Conservation (phyloP, 495 filamentous ascomycete genomes). For the Trichoderma parareesei region DNA sequence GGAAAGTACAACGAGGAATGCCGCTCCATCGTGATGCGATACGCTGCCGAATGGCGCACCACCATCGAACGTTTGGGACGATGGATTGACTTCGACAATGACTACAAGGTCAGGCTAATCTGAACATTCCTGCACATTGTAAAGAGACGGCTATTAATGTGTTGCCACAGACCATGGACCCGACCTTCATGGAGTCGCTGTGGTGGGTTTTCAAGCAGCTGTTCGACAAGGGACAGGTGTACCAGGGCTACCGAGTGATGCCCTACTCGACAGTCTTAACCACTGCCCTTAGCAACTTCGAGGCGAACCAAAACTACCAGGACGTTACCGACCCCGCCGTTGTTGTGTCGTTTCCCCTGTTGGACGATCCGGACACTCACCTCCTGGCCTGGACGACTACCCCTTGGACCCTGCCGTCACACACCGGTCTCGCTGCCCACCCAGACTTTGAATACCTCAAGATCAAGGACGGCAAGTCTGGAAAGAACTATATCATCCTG, state of each 20-base stretch:
- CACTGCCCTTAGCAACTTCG: constrained; percentile 88
- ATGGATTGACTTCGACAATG: constrained; percentile 98
- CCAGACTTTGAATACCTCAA: constrained; percentile 93
- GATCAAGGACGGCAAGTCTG: constrained; percentile 71
- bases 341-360: constrained; percentile 77
- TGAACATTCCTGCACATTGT: neutral
- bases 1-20: constrained; percentile 92
- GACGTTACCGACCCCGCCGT: constrained; percentile 90
- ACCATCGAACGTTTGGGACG: constrained; percentile 87
- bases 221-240: constrained; percentile 80
- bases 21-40: constrained; percentile 90
- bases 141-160: constrained; percentile 12
- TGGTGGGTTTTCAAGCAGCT: constrained; percentile 98
- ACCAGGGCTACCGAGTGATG: constrained; percentile 86
- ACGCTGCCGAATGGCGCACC: constrained; percentile 77
- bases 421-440: constrained; percentile 71
- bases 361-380: constrained; percentile 60
- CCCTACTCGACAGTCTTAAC: constrained; percentile 88
- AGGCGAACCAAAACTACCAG: constrained; percentile 90
- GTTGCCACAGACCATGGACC: constrained; percentile 68
- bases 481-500: constrained; percentile 80
- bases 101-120: constrained; percentile 66
- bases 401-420: constrained; percentile 89
- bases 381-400: constrained; percentile 93
- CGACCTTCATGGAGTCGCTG: constrained; percentile 88